phyloP scores from a whole-genome alignment of 2,329 filamentous ascomycete species.

The Diaporthe sp. region DNA sequence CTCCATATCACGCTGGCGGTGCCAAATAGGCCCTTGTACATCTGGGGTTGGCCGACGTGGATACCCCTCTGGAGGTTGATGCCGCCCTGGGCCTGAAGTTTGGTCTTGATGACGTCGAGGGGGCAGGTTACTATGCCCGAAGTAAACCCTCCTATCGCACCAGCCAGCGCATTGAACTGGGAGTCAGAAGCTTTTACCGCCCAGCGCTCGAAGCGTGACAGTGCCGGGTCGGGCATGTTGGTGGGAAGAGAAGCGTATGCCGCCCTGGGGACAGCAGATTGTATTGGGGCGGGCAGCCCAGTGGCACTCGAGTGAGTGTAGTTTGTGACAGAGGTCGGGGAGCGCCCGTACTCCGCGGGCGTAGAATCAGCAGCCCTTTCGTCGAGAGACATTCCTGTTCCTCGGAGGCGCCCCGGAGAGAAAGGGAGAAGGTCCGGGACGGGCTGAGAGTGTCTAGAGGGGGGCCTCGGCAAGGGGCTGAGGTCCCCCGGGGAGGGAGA shows the following conservation, averaged over 20 bases:
- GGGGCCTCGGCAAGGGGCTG: constrained; percentile 47
- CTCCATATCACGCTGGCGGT: constrained; percentile 88
- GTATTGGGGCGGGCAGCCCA: constrained; percentile 27
- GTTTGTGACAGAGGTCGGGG: constrained; percentile 41
- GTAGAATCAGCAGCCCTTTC: constrained; percentile 32
- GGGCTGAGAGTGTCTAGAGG: not conserved
- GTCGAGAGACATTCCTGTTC: constrained; percentile 46
- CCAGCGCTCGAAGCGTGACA: constrained; percentile 69
- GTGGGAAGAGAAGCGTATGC: constrained; percentile 39
- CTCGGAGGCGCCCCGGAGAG: constrained; percentile 16
- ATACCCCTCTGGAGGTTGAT: constrained; percentile 71
- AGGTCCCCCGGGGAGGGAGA: constrained; percentile 22
- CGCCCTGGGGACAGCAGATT: constrained; percentile 30
- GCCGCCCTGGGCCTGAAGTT: constrained; percentile 93
- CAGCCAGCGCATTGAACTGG: constrained; percentile 86
- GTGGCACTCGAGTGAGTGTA: constrained; percentile 36
- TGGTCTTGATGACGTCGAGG: constrained; percentile 99
- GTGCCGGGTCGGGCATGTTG: constrained; percentile 47
- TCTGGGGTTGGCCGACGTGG: constrained; percentile 65
- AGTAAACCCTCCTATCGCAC: constrained; percentile 90
- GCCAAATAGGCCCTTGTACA: constrained; percentile 90
- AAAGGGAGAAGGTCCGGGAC: not conserved
- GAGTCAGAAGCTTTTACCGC: constrained; percentile 69
- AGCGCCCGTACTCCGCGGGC: constrained; percentile 53
- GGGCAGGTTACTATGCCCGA: constrained; percentile 96